Evolutionary conservation across 2,329 filamentous ascomycete genomes (phyloP).

Genomic region (Nectriaceae sp.): DNA sequence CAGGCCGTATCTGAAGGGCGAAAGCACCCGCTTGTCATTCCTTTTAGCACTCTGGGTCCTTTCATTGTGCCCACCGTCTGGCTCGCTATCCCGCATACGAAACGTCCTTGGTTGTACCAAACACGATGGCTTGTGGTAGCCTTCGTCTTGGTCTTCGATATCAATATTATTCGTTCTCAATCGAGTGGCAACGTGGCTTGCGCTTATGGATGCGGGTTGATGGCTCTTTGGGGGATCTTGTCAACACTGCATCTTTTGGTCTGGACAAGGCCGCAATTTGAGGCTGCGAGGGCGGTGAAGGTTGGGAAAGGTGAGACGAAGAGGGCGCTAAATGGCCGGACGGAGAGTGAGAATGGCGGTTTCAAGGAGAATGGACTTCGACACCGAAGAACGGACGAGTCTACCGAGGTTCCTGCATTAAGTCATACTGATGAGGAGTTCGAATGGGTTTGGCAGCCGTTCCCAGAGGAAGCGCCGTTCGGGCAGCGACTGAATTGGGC

Average conservation of each 20-base stretch:
- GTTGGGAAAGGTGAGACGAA: constrained; percentile 13
- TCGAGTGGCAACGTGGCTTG: constrained; percentile 54
- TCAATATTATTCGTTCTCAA: constrained; percentile 41
- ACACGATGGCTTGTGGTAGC: constrained; percentile 52
- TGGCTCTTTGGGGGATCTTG: constrained; percentile 53
- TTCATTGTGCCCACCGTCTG: constrained; percentile 55
- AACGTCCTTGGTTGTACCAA: constrained; percentile 51
- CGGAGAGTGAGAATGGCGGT: background rate
- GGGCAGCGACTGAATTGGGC: constrained; percentile 55
- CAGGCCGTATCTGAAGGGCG: constrained; percentile 39
- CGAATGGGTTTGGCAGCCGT: constrained; percentile 63
- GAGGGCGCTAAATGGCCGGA: background rate
- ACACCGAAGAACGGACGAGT: constrained; percentile 16
- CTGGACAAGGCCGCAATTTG: constrained; percentile 57
- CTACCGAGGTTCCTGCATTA: background rate
- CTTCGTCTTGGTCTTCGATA: constrained; percentile 45
- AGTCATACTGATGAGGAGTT: constrained; percentile 30
- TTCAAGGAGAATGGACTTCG: constrained; percentile 14
- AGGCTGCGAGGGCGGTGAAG: constrained; percentile 52
- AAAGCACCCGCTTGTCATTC: constrained; percentile 52
- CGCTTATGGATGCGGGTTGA: constrained; percentile 53
- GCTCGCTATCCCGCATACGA: constrained; percentile 56
- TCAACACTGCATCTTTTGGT: constrained; percentile 52
- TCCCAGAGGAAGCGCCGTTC: constrained; percentile 52
- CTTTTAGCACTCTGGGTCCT: constrained; percentile 49